Evolutionary conservation across 176 grass and related monocot genomes (phyloP), one percentile per base, ranked within the genome.

Genomic region (Areca catechu): DNA sequence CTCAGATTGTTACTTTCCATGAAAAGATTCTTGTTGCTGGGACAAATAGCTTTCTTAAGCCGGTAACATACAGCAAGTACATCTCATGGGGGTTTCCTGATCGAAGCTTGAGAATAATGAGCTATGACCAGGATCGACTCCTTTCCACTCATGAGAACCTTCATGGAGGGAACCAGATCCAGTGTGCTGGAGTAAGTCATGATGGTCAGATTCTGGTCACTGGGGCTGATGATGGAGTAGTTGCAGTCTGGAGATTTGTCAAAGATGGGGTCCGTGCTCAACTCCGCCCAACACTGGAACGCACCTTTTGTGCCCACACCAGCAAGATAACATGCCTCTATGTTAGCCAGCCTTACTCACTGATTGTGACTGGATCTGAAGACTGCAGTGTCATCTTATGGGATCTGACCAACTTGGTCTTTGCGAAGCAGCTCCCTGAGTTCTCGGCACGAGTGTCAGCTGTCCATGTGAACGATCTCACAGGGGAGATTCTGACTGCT

Each of bases 31-130:
- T 92, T 67, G 70, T 84, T 61, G 81, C 84, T 4, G 59, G 80
- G 25, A 71, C 69, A 16, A 98, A 83, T 79, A 83, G 94, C 68
- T 70, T 83, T 62, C 87, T 98, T 30, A 98, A 89, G 76, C 94
- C 94, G 37, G 62, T 83, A 72, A 76, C 71, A 57, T 92, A 89
- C 15, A 89, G 28, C 3, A 86, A 98, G 69, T 98, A 85, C 51
- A 85, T 98, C 56, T 93, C 94, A 16, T 98, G 94, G 94, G 88
- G 88, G 47, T 93, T 93, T 69, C 94, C 94, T 69, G 94, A 98
- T 78, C 79, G 73, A 63, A 98, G 94, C 75, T 75, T 98, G 75
- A 84, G 94, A 72, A 57, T 93, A 67, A 65, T 98, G 79, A 93
- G 81, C 54, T 98, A 89, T 55, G 94, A 98, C 67, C 88, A 93